A percentile compares a stretch with the other conserved stretches of the same genome.
These are phyloP conservation scores for Diaporthe ampelina DNA, from an alignment of 2,329 filamentous ascomycete genomes.

Conservation along the genomic window DNA sequence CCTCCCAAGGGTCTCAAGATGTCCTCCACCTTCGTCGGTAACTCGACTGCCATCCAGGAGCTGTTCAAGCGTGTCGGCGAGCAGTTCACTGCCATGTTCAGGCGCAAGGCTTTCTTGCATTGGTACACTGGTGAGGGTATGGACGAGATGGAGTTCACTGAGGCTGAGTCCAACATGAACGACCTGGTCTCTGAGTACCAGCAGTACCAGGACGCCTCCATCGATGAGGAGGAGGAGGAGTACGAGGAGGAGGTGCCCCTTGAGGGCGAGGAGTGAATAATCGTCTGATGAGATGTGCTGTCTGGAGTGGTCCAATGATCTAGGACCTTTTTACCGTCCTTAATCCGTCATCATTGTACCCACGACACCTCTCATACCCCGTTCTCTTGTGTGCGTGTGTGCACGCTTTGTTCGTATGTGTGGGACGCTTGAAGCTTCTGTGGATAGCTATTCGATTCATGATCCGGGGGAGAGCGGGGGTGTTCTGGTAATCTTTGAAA, in stretches of 20 bases:
- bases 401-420: conserved; percentile 25
- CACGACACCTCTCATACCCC: conserved; percentile 30
- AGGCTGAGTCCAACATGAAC: conserved; percentile 99
- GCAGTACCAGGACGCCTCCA: conserved; percentile 99
- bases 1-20: conserved; percentile 98
- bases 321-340: conserved; percentile 30
- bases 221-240: conserved; percentile 98
- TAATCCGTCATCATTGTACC: conserved; percentile 41
- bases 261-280: conserved; percentile 75
- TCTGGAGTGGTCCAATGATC: conserved; percentile 33
- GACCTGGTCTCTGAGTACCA: conserved; percentile 99
- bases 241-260: conserved; percentile 87
- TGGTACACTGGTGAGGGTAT: conserved; percentile 99
- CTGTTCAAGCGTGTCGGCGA: conserved; percentile 99
- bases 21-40: conserved; percentile 98
- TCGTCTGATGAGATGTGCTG: conserved; percentile 36
- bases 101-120: conserved; percentile 99
- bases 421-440: conserved; percentile 32
- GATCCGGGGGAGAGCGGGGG: conserved; percentile 11
- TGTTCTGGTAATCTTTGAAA: conserved; percentile 36
- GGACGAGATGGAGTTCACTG: conserved; percentile 99
- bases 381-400: conserved; percentile 24
- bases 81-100: conserved; percentile 99
- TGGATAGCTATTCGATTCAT: conserved; percentile 39
- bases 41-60: conserved; percentile 99